Conservation (phyloP, 495 filamentous ascomycete species). For the Xylaria flabelliformis region DNA sequence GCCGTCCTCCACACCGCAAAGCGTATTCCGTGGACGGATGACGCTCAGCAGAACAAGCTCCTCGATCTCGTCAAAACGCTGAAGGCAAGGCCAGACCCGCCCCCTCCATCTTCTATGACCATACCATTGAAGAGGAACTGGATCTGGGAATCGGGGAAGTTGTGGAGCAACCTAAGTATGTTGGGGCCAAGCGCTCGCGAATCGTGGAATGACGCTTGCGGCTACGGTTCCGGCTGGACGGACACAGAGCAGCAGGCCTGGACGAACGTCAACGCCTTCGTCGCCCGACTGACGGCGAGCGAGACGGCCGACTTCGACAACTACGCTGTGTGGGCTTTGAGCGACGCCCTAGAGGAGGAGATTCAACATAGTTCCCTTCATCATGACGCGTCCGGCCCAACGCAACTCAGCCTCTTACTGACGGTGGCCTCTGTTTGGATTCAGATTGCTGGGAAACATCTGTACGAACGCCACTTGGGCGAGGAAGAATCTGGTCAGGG, state of each 20-base stretch:
- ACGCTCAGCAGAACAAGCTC: conserved; percentile 12
- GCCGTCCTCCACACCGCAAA: conserved; percentile 24
- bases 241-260: conserved; percentile 24
- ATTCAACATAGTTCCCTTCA: background rate
- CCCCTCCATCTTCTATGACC: background rate
- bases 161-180: background rate
- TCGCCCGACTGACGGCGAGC: conserved; percentile 21
- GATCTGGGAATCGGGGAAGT: background rate
- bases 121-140: background rate
- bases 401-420: conserved; percentile 27
- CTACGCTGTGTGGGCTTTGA: conserved; percentile 35
- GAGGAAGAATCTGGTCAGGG: background rate
- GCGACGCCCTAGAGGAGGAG: conserved; percentile 21
- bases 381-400: background rate
- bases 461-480: background rate
- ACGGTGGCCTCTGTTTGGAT: conserved; percentile 26
- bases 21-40: conserved; percentile 30
- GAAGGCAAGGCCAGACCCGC: background rate
- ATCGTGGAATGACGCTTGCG: conserved; percentile 25
- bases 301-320: conserved; percentile 8
- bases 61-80: conserved; percentile 15
- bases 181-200: conserved; percentile 26
- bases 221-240: conserved; percentile 27
- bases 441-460: conserved; percentile 21
- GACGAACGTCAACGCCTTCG: conserved; percentile 24